Conservation (phyloP, 1,284 basidiomycete species). For the Golubevia pallescens region DNA sequence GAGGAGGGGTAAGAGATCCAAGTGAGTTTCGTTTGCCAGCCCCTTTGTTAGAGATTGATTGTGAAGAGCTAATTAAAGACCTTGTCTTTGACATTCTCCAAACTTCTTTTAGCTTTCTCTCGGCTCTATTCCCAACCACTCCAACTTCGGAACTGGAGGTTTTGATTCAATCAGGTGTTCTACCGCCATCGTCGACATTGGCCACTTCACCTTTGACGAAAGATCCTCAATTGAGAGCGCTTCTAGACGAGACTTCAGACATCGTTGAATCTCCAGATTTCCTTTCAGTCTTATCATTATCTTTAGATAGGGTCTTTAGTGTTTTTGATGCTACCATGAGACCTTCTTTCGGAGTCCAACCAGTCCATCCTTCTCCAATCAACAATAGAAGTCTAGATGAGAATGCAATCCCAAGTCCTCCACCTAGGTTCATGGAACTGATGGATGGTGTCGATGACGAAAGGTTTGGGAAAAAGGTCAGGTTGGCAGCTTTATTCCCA, state of each 20-base stretch:
- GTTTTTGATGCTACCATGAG: constrained; percentile 70
- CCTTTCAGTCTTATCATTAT: constrained; percentile 72
- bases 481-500: constrained; percentile 78
- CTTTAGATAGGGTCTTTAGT: constrained; percentile 74
- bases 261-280: constrained; percentile 76
- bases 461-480: constrained; percentile 68
- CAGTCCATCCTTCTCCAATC: constrained; percentile 5
- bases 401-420: constrained; percentile 68
- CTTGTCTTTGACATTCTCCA: background rate
- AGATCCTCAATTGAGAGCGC: constrained; percentile 70
- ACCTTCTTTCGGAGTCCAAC: constrained; percentile 43
- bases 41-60: constrained; percentile 72
- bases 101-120: constrained; percentile 70
- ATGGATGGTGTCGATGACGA: constrained; percentile 53
- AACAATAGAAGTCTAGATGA: constrained; percentile 31
- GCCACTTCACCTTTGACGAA: constrained; percentile 35
- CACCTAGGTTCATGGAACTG: constrained; percentile 9
- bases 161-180: constrained; percentile 52
- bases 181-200: constrained; percentile 8
- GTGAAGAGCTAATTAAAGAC: constrained; percentile 71
- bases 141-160: constrained; percentile 36
- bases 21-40: constrained; percentile 45
- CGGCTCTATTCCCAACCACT: constrained; percentile 47
- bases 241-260: constrained; percentile 75
- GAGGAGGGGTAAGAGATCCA: background rate